Base-by-base conservation (phyloP, 2,329 filamentous ascomycete genomes). In the Talaromyces sp. region DNA sequence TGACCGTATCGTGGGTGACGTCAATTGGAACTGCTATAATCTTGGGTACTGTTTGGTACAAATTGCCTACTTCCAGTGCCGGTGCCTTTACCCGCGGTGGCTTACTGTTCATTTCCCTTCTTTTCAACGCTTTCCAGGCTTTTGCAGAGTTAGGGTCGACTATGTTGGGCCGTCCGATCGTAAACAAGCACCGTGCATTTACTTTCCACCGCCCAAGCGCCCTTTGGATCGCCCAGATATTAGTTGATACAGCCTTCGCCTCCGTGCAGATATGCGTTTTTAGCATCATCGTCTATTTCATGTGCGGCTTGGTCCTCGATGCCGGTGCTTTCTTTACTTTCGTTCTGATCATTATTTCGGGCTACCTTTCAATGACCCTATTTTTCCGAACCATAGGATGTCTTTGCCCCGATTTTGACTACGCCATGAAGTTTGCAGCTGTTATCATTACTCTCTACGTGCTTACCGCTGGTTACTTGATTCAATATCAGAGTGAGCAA, bases 61-160 rank as follows among this genome's bases (percentile, higher is more conserved):
- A 91, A 38, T 82, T 91, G 35, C 85, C 86, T 0, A 74, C 85
- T 56, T 84, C 81, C 0, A 81, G 78, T 0, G 84, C 85, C 32
- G 90, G 87, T 43, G 89, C 90, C 3, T 96, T 95, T 75, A 89
- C 87, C 66, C 86, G 91, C 71, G 90, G 90, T 64, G 91, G 90
- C 78, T 83, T 93, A 1, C 79, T 96, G 56, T 96, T 96, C 76
- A 86, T 92, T 58, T 80, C 89, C 24, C 82, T 96, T 1, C 77
- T 96, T 4, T 93, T 93, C 81, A 93, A 93, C 72, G 89, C 89
- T n/a, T 93, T 96, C 74, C 87, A 91, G 69, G 89, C 91, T 26
- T 93, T 95, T 70, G 85, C 88, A 0, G 91, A 96, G 72, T 76
- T 96, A 0, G 88, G 83, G 0, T 82, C 83, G 11, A 89, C 88